These are phyloP conservation scores for Microbotryum saponariae DNA, from an alignment of 1,284 basidiomycete species.

Conservation along the genomic window DNA sequence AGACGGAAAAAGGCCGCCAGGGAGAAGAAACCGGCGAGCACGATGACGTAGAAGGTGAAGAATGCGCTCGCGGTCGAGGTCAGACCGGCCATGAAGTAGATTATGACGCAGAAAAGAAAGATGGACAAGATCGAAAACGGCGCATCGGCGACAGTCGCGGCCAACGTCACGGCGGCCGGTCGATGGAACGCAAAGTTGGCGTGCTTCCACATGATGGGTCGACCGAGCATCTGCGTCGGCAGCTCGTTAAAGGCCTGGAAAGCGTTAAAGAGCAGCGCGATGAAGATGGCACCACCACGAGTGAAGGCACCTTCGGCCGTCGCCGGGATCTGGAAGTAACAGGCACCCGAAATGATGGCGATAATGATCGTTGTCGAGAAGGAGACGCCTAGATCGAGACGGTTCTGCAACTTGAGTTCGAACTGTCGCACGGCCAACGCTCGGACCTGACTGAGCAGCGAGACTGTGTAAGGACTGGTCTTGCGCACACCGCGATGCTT, in stretches of 20 bases:
- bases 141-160: constrained; percentile 48
- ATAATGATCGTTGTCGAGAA: constrained; percentile 46
- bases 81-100: constrained; percentile 47
- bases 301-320: constrained; percentile 77
- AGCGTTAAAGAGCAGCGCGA: constrained; percentile 61
- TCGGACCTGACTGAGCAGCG: constrained; percentile 63
- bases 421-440: constrained; percentile 66
- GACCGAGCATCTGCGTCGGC: constrained; percentile 56
- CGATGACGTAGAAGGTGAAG: constrained; percentile 44
- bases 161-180: constrained; percentile 62
- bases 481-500: constrained; percentile 76
- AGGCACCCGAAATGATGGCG: constrained; percentile 61
- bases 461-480: constrained; percentile 79
- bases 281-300: constrained; percentile 64
- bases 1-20: constrained; percentile 48
- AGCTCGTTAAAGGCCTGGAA: constrained; percentile 56
- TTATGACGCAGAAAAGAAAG: constrained; percentile 46
- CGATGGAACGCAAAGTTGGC: constrained; percentile 74
- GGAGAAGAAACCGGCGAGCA: constrained; percentile 43
- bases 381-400: constrained; percentile 58
- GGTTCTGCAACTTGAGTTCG: constrained; percentile 69
- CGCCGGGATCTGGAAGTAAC: constrained; percentile 52
- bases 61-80: constrained; percentile 45
- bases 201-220: constrained; percentile 52
- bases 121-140: constrained; percentile 48